Base-by-base conservation (phyloP, 2,329 filamentous ascomycete genomes). In the Aspergillus eucalypticola region DNA sequence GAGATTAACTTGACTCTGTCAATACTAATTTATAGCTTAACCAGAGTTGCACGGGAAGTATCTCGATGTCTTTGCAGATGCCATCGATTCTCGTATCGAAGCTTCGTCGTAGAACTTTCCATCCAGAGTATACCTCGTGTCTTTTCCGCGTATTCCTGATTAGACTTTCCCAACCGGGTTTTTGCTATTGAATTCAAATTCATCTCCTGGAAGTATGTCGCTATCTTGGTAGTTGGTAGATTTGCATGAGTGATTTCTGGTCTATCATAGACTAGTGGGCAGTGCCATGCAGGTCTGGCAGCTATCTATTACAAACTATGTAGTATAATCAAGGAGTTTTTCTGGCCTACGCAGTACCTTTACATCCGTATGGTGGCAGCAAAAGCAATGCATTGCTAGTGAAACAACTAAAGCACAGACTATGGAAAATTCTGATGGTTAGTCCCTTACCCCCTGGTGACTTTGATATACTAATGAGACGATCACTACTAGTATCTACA, bases 51-150 rank as follows among this genome's bases (percentile, higher is more conserved):
- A 13, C 11, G 32, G 32, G 32, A 35, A 2, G 32, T 35, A 35
- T 35, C 32, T 11, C 11, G 5, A 35, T 35, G 5, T 13, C 32
- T 13, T 13, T 35, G 4, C 38, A 53, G 19, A 53, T 21, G 32
- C 19, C 21, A 41, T 53, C 5, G 32, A 53, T 13, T 17, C 35
- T 32, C 29, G 29, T 11, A 11, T 35, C 32, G 32, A 35, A 35
- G 11, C 32, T 7, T 27, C 25, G 53, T 55, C 53, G 53, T 55
- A n/a, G 53, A 55, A 55, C 5, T 44, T 55, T 55, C 53, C 53
- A 55, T 46, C 53, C 23, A 35, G 46, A 35, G 41, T 32, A 15
- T 44, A 2, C 13, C 17, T 55, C 29, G 39, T 27, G 21, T 19
- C 15, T 13, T 35, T 13, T 35, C 10, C 4, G 32, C 5, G 32